A percentile compares a stretch with the other conserved stretches of the same genome.
Conservation (phyloP, 371 early-diverging fungal genomes). For the Apophysomyces trapeziformis region DNA sequence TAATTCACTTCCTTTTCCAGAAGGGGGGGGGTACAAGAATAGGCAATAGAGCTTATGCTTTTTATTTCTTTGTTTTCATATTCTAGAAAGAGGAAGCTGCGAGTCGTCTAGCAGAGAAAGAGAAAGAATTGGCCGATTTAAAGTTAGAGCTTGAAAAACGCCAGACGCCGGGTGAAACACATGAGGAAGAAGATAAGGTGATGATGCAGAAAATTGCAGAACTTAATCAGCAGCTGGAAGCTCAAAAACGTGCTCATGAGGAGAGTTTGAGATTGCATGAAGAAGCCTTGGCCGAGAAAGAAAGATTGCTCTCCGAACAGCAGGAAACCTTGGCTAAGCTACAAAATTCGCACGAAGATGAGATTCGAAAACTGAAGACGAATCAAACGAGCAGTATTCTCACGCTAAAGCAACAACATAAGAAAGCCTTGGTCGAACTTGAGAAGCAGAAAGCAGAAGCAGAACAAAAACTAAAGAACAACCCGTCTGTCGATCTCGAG, state of each 20-base stretch:
- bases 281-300: slow-evolving; percentile 46
- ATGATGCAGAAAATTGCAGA: slow-evolving; percentile 35
- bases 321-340: slow-evolving; percentile 29
- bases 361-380: slow-evolving; percentile 34
- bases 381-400: slow-evolving; percentile 30
- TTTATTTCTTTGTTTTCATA: too few relatives aligned
- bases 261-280: slow-evolving; percentile 46
- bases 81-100: slow-evolving; percentile 47
- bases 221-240: slow-evolving; percentile 41
- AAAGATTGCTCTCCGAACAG: slow-evolving; percentile 40
- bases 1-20: too few relatives aligned
- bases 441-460: slow-evolving; percentile 38
- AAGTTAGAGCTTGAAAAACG: slow-evolving; percentile 27
- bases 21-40: too few relatives aligned
- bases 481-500: slow-evolving; percentile 58
- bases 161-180: slow-evolving; percentile 16
- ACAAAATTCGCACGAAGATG: slow-evolving; percentile 30
- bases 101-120: slow-evolving; percentile 38
- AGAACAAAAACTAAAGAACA: slow-evolving; percentile 27
- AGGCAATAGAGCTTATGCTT: too few relatives aligned
- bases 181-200: slow-evolving; percentile 30
- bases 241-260: slow-evolving; percentile 45
- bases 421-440: slow-evolving; percentile 36
- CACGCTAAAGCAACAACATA: slow-evolving; percentile 39
- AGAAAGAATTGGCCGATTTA: slow-evolving; percentile 45